Percentiles rank a stretch among this genome's conserved stretches.
Conservation (phyloP, 768 basidiomycete species). For the Leccinum arenicola region DNA sequence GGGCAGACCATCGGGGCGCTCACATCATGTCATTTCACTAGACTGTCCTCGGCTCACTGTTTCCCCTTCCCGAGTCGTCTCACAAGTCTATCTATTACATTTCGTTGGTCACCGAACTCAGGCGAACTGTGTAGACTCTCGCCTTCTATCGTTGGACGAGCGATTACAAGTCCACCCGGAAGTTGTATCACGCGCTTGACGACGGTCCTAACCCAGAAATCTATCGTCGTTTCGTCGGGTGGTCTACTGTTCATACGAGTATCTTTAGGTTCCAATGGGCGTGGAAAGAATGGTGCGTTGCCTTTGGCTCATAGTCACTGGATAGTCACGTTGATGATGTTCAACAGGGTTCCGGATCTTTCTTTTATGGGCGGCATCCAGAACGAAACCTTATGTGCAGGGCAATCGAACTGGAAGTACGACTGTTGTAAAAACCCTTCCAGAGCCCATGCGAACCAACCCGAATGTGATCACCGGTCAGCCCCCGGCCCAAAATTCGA, state of each 20-base stretch:
- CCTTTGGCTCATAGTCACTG: background rate
- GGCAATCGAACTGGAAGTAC: conserved; percentile 84
- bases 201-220: conserved; percentile 87
- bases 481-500: conserved; percentile 77
- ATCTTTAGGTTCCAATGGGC: conserved; percentile 95
- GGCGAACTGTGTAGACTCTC: conserved; percentile 70
- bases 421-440: conserved; percentile 91
- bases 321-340: background rate
- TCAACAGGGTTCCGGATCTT: conserved; percentile 82
- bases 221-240: conserved; percentile 80
- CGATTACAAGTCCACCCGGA: conserved; percentile 84
- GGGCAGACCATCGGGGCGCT: background rate
- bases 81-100: conserved; percentile 51
- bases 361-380: conserved; percentile 51
- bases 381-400: conserved; percentile 84
- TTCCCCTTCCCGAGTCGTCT: conserved; percentile 60
- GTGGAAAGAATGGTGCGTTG: conserved; percentile 93
- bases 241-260: conserved; percentile 95
- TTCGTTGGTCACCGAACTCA: conserved; percentile 81
- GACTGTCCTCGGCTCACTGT: conserved; percentile 70
- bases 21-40: conserved; percentile 28
- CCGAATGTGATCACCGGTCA: conserved; percentile 52
- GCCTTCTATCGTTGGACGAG: conserved; percentile 88
- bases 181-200: conserved; percentile 69
- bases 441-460: conserved; percentile 72